Percentiles rank a stretch among this genome's conserved stretches.
Conservation (phyloP, 495 filamentous ascomycete species). For the Aspergillus saccharolyticus region DNA sequence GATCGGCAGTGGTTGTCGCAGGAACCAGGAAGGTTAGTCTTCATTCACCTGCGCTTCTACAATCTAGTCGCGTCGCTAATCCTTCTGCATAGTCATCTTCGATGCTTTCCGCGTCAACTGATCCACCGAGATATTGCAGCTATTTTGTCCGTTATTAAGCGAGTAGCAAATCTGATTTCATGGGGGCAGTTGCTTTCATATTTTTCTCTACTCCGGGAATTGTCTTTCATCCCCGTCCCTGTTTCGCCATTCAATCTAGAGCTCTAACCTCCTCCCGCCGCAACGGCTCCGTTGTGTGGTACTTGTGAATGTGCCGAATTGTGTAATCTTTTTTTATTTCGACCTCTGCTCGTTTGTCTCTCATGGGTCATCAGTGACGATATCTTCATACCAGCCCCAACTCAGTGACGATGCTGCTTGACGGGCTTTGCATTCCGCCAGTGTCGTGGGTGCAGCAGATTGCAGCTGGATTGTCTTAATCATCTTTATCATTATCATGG, state of each 20-base stretch:
- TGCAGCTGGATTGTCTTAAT: conserved; percentile 9
- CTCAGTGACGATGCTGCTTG: conserved; percentile 6
- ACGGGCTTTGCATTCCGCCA: conserved; percentile 7
- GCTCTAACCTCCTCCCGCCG: not conserved
- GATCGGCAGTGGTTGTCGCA: conserved; percentile 55
- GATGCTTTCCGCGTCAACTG: conserved; percentile 47
- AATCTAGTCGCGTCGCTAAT: not conserved
- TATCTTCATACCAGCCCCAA: not conserved
- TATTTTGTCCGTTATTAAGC: conserved; percentile 38
- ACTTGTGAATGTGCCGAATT: not conserved
- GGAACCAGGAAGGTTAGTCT: conserved; percentile 49
- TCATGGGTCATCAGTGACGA: not conserved
- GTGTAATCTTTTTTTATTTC: not conserved
- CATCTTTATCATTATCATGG: conserved; percentile 2
- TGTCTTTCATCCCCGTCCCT: not conserved
- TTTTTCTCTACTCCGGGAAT: conserved; percentile 7
- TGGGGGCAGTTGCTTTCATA: conserved; percentile 29
- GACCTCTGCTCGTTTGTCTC: not conserved
- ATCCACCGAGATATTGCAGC: conserved; percentile 19
- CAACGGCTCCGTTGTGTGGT: not conserved
- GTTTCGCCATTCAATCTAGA: not conserved
- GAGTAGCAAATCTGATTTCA: conserved; percentile 28
- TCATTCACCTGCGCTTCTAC: not conserved
- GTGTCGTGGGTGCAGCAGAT: not conserved
- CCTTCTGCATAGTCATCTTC: conserved; percentile 35